Base-by-base conservation (phyloP, 169 alveolate species). In the Eimeria praecox region DNA sequence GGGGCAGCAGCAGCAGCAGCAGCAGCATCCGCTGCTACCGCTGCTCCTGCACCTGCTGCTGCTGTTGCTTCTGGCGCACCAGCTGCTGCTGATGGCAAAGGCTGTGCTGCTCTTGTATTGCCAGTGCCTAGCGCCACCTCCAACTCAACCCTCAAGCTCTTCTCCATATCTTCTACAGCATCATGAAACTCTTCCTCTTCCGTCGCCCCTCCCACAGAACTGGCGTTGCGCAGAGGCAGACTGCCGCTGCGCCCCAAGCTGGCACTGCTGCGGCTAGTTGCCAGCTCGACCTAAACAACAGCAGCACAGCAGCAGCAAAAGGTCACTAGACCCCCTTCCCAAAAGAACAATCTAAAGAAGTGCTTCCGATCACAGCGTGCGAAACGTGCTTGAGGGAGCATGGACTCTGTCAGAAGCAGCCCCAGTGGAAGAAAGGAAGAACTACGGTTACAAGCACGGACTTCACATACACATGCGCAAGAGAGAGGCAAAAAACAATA, bases 141-240 rank as follows among this genome's bases (percentile, higher is more conserved):
- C 86, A 92, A 14, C 54, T 95, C 97, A 40, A 96, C 96, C 38
- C 96, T 95, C 22, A 96, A 71, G 52, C 96, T 83, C 73, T 96
- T 85, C 82, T 97, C 97, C 35, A 88, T 94, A 91, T 95, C 97
- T 66, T 97, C 96, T 49, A 97, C 90, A n/a, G 98, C 97, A 77
- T 96, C 96, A 59, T 97, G 96, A 30, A 97, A 97, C 75, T 95
- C 96, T 54, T 80, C 97, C 69, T 82, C 95, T 66, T 97, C 97
- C 24, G 49, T 83, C 59, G 80, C 94, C 30, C 95, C 96, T 9
- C 96, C 96, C 38, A 42, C 6, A n/a, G 91, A 12, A 1, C 56
- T 10, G 54, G 52, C 54, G 54, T 77, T 52, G 69, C 91, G 91
- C 77, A 54, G 35, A 27, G 46, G 42, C 91, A 54, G 12, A 54